Percentiles rank a stretch among this genome's conserved stretches.
Conservation (phyloP, 129 eudicot genomes). For the Pseudognaphalium luteoalbum region DNA sequence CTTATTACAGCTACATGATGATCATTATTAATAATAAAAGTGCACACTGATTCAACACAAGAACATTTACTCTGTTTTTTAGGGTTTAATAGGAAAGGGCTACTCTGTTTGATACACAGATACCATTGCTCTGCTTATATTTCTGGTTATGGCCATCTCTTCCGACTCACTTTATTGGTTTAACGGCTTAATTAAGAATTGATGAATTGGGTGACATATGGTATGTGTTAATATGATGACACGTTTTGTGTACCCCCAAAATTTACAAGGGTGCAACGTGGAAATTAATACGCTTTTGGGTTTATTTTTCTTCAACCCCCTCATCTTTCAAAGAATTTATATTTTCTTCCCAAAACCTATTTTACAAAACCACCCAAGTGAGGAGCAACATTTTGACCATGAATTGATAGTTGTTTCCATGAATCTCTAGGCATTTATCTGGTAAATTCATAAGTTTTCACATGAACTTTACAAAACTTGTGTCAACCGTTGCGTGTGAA, state of each 20-base stretch:
- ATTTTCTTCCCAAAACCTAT: neutral
- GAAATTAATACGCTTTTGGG: neutral
- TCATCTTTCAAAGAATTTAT: neutral
- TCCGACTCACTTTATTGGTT: neutral
- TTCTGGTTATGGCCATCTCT: neutral
- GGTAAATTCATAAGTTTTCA: neutral
- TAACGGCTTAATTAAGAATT: neutral
- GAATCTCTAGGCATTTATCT: neutral
- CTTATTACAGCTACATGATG: neutral
- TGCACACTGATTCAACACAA: neutral
- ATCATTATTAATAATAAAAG: conserved; percentile 24
- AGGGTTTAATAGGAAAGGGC: neutral
- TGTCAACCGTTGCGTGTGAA: no score
- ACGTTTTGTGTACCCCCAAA: conserved; percentile 22
- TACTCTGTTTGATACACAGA: neutral
- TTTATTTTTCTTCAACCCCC: neutral
- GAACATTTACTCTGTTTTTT: conserved; percentile 24
- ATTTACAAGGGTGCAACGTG: conserved; percentile 20
- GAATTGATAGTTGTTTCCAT: neutral
- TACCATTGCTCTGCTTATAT: conserved; percentile 17
- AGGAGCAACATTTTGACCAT: neutral
- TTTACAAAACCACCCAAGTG: neutral
- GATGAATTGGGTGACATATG: conserved; percentile 5
- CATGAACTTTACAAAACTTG: neutral
- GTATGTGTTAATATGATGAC: conserved; percentile 15